A percentile compares a stretch with the other conserved stretches of the same genome.
Evolutionary conservation across 176 grass and related monocot genomes (phyloP).

Genomic region (Zoysia pacifica): DNA sequence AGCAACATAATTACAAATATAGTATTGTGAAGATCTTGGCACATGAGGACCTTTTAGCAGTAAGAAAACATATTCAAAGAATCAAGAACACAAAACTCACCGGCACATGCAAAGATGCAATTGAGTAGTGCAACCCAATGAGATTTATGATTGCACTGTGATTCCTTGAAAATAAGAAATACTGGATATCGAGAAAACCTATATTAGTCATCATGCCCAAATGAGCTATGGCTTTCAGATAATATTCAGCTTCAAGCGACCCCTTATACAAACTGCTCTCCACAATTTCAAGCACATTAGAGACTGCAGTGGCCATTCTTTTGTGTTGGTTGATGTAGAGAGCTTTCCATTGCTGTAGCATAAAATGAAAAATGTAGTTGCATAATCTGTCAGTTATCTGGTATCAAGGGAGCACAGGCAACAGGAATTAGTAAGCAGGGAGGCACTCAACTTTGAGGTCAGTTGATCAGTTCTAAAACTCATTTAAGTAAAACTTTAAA

Average conservation of each 20-base stretch:
- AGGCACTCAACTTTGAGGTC: neutral
- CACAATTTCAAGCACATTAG: conserved; percentile 35
- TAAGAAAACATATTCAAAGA: neutral
- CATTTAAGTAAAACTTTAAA: neutral
- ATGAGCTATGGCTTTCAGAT: conserved; percentile 59
- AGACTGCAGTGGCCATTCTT: conserved; percentile 39
- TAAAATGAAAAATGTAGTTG: conserved; percentile 2
- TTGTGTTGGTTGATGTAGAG: conserved; percentile 59
- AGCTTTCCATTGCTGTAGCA: conserved; percentile 54
- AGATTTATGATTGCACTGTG: no score
- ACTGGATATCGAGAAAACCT: conserved; percentile 57
- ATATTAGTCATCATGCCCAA: conserved; percentile 46
- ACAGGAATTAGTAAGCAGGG: neutral
- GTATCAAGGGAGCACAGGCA: conserved; percentile 19
- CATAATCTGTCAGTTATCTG: neutral
- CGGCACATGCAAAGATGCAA: no score
- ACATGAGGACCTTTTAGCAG: neutral
- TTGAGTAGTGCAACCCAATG: no score
- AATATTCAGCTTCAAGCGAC: conserved; percentile 64
- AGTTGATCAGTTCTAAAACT: no score
- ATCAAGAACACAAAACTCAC: conserved; percentile 25
- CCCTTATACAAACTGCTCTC: conserved; percentile 39
- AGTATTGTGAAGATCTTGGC: neutral
- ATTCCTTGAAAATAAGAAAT: neutral
- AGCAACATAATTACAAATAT: conserved; percentile 20